Conservation (phyloP, 129 eudicot species). For the Erigeron canadensis region DNA sequence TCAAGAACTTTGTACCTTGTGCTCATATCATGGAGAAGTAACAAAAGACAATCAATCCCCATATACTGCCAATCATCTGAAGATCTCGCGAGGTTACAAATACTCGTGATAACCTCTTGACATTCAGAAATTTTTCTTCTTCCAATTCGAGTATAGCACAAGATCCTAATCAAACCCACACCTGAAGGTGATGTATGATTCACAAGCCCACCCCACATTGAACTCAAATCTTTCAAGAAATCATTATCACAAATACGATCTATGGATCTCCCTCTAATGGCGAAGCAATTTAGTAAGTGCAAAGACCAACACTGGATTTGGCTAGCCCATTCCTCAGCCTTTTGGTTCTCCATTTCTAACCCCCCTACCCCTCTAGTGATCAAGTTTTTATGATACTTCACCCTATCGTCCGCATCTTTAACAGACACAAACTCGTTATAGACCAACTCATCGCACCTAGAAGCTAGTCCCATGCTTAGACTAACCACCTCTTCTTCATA, state of each 20-base stretch:
- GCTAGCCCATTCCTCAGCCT: slow-evolving; percentile 97
- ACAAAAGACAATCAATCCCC: slow-evolving; percentile 77
- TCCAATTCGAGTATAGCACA: slow-evolving; percentile 65
- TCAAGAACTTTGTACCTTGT: slow-evolving; percentile 76
- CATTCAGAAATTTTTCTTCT: slow-evolving; percentile 55
- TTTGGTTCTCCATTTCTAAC: slow-evolving; percentile 59
- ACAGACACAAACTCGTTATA: slow-evolving; percentile 56
- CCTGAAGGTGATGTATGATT: slow-evolving; percentile 77
- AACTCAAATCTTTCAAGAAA: slow-evolving; percentile 67
- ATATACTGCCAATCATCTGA: slow-evolving; percentile 96
- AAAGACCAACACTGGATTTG: slow-evolving; percentile 86
- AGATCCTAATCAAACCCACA: slow-evolving; percentile 58
- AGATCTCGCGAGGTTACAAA: slow-evolving; percentile 74
- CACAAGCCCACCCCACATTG: slow-evolving; percentile 91
- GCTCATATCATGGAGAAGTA: slow-evolving; percentile 61
- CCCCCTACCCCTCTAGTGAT: slow-evolving; percentile 83
- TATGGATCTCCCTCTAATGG: slow-evolving; percentile 60
- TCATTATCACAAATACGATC: slow-evolving; percentile 49
- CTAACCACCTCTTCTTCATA: slow-evolving; percentile 66
- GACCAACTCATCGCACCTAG: slow-evolving; percentile 49
- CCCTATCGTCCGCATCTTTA: slow-evolving; percentile 38
- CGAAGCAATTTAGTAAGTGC: slow-evolving; percentile 78
- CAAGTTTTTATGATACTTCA: slow-evolving; percentile 62
- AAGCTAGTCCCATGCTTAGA: slow-evolving; percentile 60
- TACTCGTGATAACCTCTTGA: slow-evolving; percentile 40